Conservation (phyloP, 345 rosid genomes). For the Gossypium longicalyx region DNA sequence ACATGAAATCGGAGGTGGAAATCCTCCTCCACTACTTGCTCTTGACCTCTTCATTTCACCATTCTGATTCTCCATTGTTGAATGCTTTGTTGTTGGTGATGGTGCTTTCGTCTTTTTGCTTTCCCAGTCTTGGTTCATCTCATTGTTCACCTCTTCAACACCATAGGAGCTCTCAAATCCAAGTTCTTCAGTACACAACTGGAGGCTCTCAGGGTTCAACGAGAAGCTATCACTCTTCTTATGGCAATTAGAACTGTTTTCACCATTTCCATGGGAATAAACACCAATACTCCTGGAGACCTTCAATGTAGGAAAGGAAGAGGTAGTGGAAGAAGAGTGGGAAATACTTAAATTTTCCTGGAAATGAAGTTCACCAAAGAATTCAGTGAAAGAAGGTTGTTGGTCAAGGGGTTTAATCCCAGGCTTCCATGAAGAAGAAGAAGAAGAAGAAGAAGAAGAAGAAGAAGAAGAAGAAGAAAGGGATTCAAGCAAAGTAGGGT, state of each 20-base stretch:
- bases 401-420: conserved; percentile 19
- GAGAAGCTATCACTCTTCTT: conserved; percentile 38
- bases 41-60: conserved; percentile 36
- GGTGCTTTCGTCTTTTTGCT: conserved; percentile 16
- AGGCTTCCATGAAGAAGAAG: conserved; percentile 46
- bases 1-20: conserved; percentile 80
- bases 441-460: too few relatives aligned
- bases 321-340: conserved; percentile 8
- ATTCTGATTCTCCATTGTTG: not conserved
- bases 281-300: conserved; percentile 3
- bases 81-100: not conserved
- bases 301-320: conserved; percentile 18
- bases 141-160: conserved; percentile 46
- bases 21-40: conserved; percentile 25
- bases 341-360: conserved; percentile 26
- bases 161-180: conserved; percentile 85
- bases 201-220: conserved; percentile 52
- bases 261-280: not conserved
- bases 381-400: conserved; percentile 56
- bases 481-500: conserved; percentile 47
- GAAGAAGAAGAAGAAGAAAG: conserved; percentile 33
- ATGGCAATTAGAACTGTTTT: conserved; percentile 15
- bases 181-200: conserved; percentile 86
- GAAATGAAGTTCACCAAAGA: conserved; percentile 78
- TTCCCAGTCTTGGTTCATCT: conserved; percentile 28